These are phyloP conservation scores for Diplodia corticola DNA, from an alignment of 2,329 filamentous ascomycete genomes.

Conservation along the genomic window DNA sequence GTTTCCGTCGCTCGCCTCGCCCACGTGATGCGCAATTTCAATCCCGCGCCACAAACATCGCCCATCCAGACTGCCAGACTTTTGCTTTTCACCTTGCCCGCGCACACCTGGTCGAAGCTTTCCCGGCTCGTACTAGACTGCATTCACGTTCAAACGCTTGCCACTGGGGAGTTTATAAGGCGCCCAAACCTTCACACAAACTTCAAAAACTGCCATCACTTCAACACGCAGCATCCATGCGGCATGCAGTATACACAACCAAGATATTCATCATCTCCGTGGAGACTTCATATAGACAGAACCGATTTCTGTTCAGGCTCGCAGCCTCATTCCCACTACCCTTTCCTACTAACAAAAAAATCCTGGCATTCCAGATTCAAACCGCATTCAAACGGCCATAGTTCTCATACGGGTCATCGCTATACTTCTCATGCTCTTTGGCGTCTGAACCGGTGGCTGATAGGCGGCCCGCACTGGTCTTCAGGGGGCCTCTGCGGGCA, in stretches of 20 bases:
- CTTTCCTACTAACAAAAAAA: background rate
- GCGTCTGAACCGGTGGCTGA: constrained; percentile 26
- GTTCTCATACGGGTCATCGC: constrained; percentile 24
- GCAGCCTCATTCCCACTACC: background rate
- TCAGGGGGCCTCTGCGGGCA: constrained; percentile 36
- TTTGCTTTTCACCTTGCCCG: background rate
- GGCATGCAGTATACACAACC: background rate
- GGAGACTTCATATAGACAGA: background rate
- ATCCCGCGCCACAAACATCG: background rate
- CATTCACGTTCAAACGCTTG: background rate
- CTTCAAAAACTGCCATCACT: background rate
- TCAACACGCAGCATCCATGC: background rate
- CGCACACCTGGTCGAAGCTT: background rate
- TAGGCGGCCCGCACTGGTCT: constrained; percentile 38
- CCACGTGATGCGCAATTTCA: constrained; percentile 8
- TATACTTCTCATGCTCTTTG: constrained; percentile 32
- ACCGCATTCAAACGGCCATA: constrained; percentile 14
- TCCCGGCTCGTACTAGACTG: background rate
- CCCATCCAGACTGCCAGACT: background rate
- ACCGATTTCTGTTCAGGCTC: background rate
- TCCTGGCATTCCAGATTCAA: background rate
- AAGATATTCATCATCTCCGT: background rate
- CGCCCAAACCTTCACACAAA: background rate
- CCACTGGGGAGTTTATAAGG: background rate
- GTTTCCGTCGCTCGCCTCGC: background rate